phyloP scores from a whole-genome alignment of 768 basidiomycete species.

The Porphyrellus cyaneotinctus region DNA sequence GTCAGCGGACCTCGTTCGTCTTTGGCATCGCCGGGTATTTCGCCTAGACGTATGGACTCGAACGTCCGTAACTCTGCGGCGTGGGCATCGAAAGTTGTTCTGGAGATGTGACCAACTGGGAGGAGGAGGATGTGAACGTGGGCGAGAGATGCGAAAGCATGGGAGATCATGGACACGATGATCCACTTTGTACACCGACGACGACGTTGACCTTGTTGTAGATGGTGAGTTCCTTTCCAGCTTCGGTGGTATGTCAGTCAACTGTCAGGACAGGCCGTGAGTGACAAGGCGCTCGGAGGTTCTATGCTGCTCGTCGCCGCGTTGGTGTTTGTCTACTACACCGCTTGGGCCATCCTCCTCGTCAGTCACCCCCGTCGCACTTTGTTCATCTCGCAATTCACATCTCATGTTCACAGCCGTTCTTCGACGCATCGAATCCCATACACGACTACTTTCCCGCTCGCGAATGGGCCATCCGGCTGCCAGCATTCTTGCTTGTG shows the following conservation, averaged over 20 bases:
- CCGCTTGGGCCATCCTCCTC: constrained; percentile 84
- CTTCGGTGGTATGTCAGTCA: not conserved
- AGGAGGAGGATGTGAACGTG: constrained; percentile 82
- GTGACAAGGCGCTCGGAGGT: constrained; percentile 79
- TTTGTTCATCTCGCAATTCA: not conserved
- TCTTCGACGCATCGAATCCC: constrained; percentile 71
- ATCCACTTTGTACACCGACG: no score
- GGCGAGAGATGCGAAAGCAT: constrained; percentile 78
- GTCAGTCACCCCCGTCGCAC: constrained; percentile 42
- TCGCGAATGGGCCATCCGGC: constrained; percentile 87
- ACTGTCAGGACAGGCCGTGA: constrained; percentile 50
- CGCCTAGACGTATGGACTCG: constrained; percentile 69
- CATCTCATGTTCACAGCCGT: constrained; percentile 51
- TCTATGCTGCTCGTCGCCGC: constrained; percentile 75
- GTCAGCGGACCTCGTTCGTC: constrained; percentile 63
- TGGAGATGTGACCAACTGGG: constrained; percentile 75
- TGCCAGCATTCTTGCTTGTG: constrained; percentile 81
- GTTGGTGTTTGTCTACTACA: constrained; percentile 84
- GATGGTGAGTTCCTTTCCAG: constrained; percentile 23
- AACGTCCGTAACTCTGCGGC: constrained; percentile 70
- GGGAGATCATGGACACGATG: constrained; percentile 69
- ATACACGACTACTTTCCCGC: constrained; percentile 79
- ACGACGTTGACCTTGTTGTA: no score
- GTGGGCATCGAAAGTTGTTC: constrained; percentile 68
- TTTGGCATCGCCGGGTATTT: constrained; percentile 76